These are phyloP conservation scores for Chenopodium quinoa DNA, from an alignment of 148 eudicot species.

Conservation along the genomic window DNA sequence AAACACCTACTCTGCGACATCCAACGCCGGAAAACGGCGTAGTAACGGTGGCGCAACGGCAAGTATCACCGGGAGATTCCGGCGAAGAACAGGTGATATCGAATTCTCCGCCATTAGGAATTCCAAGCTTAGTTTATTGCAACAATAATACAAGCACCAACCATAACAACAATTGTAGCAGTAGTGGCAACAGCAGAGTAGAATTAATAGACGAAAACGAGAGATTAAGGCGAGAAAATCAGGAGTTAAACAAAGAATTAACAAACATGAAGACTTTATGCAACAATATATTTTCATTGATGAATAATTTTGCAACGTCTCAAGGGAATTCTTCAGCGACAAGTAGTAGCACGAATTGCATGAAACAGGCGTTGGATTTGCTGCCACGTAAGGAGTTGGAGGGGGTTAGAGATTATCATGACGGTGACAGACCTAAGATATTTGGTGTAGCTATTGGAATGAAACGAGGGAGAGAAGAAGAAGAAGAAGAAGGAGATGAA, in stretches of 20 bases:
- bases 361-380: slow-evolving; percentile 46
- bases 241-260: slow-evolving; percentile 61
- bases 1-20: slow-evolving; percentile 65
- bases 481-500: slow-evolving; percentile 3
- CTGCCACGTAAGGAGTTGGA: slow-evolving; percentile 31
- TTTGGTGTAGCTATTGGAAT: slow-evolving; percentile 68
- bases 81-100: slow-evolving; percentile 75
- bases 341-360: slow-evolving; percentile 9
- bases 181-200: slow-evolving; percentile 15
- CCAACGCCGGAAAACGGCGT: slow-evolving; percentile 60
- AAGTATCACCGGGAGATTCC: slow-evolving; percentile 40
- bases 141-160: slow-evolving; percentile 21
- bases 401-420: neutral
- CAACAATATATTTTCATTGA: slow-evolving; percentile 56
- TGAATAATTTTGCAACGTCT: slow-evolving; percentile 47
- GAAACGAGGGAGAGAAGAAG: slow-evolving; percentile 55
- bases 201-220: slow-evolving; percentile 76
- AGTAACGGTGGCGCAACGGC: slow-evolving; percentile 14
- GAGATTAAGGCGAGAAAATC: slow-evolving; percentile 58
- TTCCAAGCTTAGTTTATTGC: slow-evolving; percentile 27
- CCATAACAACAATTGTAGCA: slow-evolving; percentile 19
- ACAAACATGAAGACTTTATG: slow-evolving; percentile 68
- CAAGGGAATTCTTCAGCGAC: neutral
- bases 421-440: slow-evolving; percentile 30
- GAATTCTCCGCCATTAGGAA: slow-evolving; percentile 52